Conservation (phyloP, 2,329 filamentous ascomycete genomes). For the Colletotrichum sp. region DNA sequence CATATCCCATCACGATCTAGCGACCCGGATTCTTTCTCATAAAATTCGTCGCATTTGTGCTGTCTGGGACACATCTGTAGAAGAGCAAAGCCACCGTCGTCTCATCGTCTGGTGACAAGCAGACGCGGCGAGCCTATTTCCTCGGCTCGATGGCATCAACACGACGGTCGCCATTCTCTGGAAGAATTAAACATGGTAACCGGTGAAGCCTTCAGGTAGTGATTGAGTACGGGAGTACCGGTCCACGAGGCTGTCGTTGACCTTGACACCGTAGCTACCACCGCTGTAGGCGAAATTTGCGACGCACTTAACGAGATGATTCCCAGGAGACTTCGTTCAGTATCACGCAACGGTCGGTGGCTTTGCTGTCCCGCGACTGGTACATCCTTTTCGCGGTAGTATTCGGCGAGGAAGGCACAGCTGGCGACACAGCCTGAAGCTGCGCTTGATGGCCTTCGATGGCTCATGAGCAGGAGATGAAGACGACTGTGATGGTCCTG, state of each 20-base stretch:
- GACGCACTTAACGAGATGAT: no score
- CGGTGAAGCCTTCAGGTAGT: slow-evolving; percentile 39
- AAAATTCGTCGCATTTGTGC: background rate
- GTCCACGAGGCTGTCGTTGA: slow-evolving; percentile 30
- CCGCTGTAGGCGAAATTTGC: no score
- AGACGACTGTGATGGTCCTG: slow-evolving; percentile 57
- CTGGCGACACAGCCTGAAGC: slow-evolving; percentile 41
- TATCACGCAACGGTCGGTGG: background rate
- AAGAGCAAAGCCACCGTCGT: background rate
- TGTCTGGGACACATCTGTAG: background rate
- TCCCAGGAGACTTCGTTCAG: no score
- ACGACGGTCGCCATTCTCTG: background rate
- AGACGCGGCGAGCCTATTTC: background rate
- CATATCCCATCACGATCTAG: background rate
- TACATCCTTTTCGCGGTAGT: slow-evolving; percentile 52
- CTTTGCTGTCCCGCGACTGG: background rate
- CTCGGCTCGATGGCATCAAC: background rate
- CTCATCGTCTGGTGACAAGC: background rate
- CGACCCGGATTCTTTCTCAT: background rate
- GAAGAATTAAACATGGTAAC: no score
- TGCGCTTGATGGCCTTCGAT: slow-evolving; percentile 33
- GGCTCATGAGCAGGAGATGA: slow-evolving; percentile 51
- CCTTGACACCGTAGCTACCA: slow-evolving; percentile 54
- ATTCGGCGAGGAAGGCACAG: slow-evolving; percentile 50
- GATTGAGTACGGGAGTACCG: slow-evolving; percentile 35